These are phyloP conservation scores for Lotus japonicus DNA, from an alignment of 306 rosid genomes.

Conservation along the genomic window DNA sequence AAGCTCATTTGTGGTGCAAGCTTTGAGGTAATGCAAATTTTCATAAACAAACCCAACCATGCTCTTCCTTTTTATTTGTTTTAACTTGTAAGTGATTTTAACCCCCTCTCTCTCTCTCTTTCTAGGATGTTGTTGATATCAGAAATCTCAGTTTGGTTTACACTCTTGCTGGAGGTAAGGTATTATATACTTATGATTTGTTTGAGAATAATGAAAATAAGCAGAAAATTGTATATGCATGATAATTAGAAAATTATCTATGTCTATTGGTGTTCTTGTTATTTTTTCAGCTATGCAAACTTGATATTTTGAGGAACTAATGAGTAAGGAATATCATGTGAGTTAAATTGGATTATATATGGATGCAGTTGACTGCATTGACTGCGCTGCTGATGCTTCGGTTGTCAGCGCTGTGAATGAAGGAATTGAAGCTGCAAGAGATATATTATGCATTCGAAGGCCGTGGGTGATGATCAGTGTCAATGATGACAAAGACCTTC, in stretches of 20 bases:
- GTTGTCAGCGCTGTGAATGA: constrained; percentile 86
- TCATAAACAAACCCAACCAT: not conserved
- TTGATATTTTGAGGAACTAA: not conserved
- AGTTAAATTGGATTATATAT: constrained; percentile 8
- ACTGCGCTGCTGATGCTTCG: constrained; percentile 89
- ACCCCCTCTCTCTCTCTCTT: not conserved
- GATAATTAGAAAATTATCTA: too few species aligned
- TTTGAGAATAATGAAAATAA: not conserved
- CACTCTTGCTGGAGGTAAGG: constrained; percentile 90
- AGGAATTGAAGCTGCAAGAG: constrained; percentile 73
- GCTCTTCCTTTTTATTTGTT: not conserved
- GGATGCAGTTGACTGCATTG: constrained; percentile 92
- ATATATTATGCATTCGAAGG: constrained; percentile 36
- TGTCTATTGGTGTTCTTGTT: not conserved
- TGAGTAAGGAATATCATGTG: not conserved
- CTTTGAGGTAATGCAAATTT: constrained; percentile 48
- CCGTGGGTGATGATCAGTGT: constrained; percentile 96
- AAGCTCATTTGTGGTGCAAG: constrained; percentile 60
- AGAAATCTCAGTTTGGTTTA: constrained; percentile 84
- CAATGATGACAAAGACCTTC: constrained; percentile 89
- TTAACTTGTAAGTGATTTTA: too few species aligned
- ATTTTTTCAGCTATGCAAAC: not conserved
- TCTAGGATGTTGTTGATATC: constrained; percentile 79
- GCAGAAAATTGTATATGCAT: too few species aligned
- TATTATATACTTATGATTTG: not conserved